Evolutionary conservation across 768 basidiomycete species (phyloP).

Genomic region (Mycena chlorophos): DNA sequence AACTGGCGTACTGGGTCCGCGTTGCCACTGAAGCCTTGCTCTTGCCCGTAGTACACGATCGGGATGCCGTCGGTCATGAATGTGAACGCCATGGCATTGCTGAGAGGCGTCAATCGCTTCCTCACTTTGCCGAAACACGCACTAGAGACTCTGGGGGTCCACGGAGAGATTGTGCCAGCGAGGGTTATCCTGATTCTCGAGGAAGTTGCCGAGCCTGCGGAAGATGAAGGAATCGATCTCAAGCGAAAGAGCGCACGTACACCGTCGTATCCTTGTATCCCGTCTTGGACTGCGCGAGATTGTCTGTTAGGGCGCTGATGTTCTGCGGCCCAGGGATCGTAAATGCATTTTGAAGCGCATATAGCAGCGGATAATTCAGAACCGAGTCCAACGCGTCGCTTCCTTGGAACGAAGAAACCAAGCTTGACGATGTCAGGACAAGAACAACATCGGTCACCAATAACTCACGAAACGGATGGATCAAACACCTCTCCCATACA

Average conservation of each 20-base stretch:
- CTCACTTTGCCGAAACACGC: slow-evolving; percentile 24
- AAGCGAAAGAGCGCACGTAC: neutral
- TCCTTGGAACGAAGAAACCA: slow-evolving; percentile 62
- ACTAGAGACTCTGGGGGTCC: slow-evolving; percentile 73
- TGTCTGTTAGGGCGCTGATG: slow-evolving; percentile 53
- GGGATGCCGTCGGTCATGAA: slow-evolving; percentile 86
- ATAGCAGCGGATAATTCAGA: slow-evolving; percentile 71
- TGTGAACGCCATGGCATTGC: slow-evolving; percentile 72
- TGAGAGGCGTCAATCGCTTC: slow-evolving; percentile 22
- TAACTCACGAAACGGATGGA: slow-evolving; percentile 47
- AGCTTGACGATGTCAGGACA: slow-evolving; percentile 33
- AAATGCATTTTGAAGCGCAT: slow-evolving; percentile 63
- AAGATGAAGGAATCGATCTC: neutral
- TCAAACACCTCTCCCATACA: slow-evolving; percentile 83
- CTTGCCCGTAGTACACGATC: slow-evolving; percentile 81
- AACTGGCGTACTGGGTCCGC: slow-evolving; percentile 57
- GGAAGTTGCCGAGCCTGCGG: slow-evolving; percentile 61
- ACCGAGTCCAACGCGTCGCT: slow-evolving; percentile 63
- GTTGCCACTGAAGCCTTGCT: slow-evolving; percentile 66
- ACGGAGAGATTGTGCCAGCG: slow-evolving; percentile 73
- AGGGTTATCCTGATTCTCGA: slow-evolving; percentile 78
- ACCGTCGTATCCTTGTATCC: slow-evolving; percentile 40
- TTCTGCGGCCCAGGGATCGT: slow-evolving; percentile 69
- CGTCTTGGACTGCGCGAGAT: slow-evolving; percentile 52
- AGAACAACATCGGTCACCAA: neutral